Conservation (phyloP, 495 filamentous ascomycete species). For the Pyrenula massariospora region DNA sequence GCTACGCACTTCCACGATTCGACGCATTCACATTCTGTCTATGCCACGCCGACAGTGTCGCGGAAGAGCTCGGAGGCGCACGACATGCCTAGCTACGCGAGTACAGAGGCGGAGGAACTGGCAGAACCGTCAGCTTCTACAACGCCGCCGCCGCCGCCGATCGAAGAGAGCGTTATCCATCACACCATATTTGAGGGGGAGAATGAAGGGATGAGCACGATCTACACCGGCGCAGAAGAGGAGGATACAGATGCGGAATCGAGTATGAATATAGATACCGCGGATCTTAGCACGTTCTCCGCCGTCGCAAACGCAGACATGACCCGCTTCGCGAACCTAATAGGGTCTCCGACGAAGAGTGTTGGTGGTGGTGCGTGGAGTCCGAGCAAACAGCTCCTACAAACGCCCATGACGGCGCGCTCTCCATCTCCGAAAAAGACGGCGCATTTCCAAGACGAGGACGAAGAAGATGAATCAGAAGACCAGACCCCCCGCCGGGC, state of each 20-base stretch:
- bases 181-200: conserved; percentile 11
- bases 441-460: conserved; percentile 3
- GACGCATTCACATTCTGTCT: not conserved
- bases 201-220: conserved; percentile 34
- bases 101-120: conserved; percentile 19
- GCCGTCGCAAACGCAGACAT: conserved; percentile 65
- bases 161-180: conserved; percentile 14
- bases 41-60: not conserved
- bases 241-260: conserved; percentile 11
- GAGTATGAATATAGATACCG: conserved; percentile 17
- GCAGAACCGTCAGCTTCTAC: conserved; percentile 11
- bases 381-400: conserved; percentile 6
- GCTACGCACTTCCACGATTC: not conserved
- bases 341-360: conserved; percentile 40
- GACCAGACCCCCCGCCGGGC: conserved; percentile 17
- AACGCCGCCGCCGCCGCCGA: conserved; percentile 22
- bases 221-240: conserved; percentile 15
- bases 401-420: conserved; percentile 25
- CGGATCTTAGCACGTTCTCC: conserved; percentile 66
- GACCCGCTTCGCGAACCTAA: conserved; percentile 67
- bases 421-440: conserved; percentile 2
- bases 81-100: conserved; percentile 8
- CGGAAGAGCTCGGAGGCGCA: not conserved
- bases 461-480: conserved; percentile 1
- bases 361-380: conserved; percentile 23